phyloP scores from a whole-genome alignment of 129 eudicot species.

The Deinandra increscens region DNA sequence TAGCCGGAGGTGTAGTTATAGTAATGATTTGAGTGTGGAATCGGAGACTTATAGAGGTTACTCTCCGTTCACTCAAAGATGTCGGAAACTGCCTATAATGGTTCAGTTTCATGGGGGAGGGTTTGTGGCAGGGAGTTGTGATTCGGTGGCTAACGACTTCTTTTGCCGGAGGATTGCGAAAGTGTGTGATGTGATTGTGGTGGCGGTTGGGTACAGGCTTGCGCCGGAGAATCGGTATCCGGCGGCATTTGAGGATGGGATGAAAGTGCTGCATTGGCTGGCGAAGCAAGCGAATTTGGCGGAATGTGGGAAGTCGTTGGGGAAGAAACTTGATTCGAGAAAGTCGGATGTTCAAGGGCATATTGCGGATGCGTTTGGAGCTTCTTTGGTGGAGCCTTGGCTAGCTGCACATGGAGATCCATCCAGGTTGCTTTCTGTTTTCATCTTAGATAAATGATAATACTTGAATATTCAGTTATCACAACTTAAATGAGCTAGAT shows the following conservation, averaged over 20 bases:
- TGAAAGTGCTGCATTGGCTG: constrained; percentile 39
- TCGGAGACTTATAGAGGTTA: constrained; percentile 69
- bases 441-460: not conserved
- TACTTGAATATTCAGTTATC: not conserved
- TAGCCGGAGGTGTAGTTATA: constrained; percentile 56
- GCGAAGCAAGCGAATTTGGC: constrained; percentile 42
- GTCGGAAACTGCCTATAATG: constrained; percentile 74
- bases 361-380: constrained; percentile 88
- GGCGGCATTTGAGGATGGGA: constrained; percentile 40
- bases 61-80: constrained; percentile 44
- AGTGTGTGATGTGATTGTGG: constrained; percentile 83
- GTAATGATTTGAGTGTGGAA: constrained; percentile 44
- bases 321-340: constrained; percentile 47
- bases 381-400: constrained; percentile 98
- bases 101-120: constrained; percentile 97
- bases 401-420: constrained; percentile 98
- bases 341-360: constrained; percentile 66
- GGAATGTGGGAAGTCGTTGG: constrained; percentile 44
- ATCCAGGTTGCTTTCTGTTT: constrained; percentile 53
- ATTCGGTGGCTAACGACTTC: constrained; percentile 78
- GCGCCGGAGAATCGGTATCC: constrained; percentile 82
- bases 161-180: constrained; percentile 84
- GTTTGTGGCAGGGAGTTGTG: constrained; percentile 86
- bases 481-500: not conserved
- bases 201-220: constrained; percentile 89